Base-by-base conservation (phyloP, 1,284 basidiomycete genomes). In the Melampsora medusae region DNA sequence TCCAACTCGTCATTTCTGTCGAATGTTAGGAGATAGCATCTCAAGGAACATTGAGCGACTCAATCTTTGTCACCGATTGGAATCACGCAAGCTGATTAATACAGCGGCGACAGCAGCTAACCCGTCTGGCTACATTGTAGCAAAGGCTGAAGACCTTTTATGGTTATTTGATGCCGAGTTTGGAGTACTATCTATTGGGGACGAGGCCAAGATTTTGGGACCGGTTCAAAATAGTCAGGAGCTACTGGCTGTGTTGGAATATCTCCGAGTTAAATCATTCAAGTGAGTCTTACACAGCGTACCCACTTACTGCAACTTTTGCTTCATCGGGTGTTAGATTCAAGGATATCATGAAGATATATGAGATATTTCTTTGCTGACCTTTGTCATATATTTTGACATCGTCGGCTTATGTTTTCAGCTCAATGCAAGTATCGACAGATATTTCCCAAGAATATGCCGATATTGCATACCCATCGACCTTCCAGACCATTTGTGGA, bases 191-290 rank as follows among this genome's bases (percentile, higher is more conserved):
- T 90, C 92, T 77, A 91, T 94, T 79, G 92, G 92, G 10, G 91
- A 92, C 79, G 90, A 90, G 56, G 91, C 91, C 10, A 93, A 93
- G 85, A 90, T 94, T 68, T 85, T 96, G 1, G 92, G 92, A 0
- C 87, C 89, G 0, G 90, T 91, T 78, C 86, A 89, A 72, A 89
- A 92, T 79, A 90, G 91, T n/a, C 91, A 93, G 80, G 91, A 93
- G 80, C 90, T 92, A 65, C 84, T 94, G 67, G 88, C 92, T 35
- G 88, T 94, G 77, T 89, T 92, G 0, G 92, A 94, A 81, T 94
- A 92, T 80, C 84, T 94, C n/a, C 87, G 91, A 4, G 82, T 92
- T 38, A 91, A 91, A 82, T 88, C 88, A 80, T 92, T 89, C 83
- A 86, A 86, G 88, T 90, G 78, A 74, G 87, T 85, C 16, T n/a